These are phyloP conservation scores for Lagenaria siceraria DNA, from an alignment of 306 rosid species.

Conservation along the genomic window DNA sequence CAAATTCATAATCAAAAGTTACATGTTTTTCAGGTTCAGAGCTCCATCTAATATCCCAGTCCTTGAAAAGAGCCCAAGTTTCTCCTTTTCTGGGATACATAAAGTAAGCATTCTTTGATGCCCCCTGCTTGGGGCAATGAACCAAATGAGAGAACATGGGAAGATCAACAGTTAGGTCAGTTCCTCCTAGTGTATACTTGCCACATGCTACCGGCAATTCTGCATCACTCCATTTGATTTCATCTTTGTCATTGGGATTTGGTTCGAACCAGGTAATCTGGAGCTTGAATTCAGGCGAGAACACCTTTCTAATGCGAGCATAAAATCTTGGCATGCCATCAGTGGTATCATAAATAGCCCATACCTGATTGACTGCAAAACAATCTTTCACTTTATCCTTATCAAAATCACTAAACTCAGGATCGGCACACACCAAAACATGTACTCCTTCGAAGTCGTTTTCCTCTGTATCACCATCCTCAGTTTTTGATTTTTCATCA, in stretches of 20 bases:
- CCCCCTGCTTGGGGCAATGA: conserved; percentile 27
- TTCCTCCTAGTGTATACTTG: conserved; percentile 30
- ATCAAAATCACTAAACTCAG: conserved; percentile 68
- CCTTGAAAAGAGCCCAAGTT: conserved; percentile 79
- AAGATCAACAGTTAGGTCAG: conserved; percentile 18
- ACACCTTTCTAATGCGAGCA: conserved; percentile 53
- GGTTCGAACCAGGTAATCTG: conserved; percentile 66
- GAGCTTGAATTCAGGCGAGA: conserved; percentile 47
- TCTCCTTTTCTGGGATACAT: conserved; percentile 76
- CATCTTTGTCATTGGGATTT: conserved; percentile 30
- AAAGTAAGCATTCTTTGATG: conserved; percentile 16
- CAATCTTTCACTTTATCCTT: conserved; percentile 27
- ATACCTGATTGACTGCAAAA: conserved; percentile 45
- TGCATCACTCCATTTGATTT: conserved; percentile 39
- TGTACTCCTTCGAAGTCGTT: conserved; percentile 12
- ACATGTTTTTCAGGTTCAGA: conserved; percentile 38
- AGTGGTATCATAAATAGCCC: conserved; percentile 61
- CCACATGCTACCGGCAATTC: conserved; percentile 71
- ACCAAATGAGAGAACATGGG: conserved; percentile 68
- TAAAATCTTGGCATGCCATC: conserved; percentile 84
- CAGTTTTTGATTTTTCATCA: conserved; percentile 12
- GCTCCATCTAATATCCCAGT: conserved; percentile 78
- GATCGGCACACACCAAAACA: conserved; percentile 34
- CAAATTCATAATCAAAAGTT: conserved; percentile 38
- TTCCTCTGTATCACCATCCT: conserved; percentile 13